Percentiles rank a stretch among this genome's conserved stretches.
Evolutionary conservation across 208 protist genomes (phyloP).

Genomic region (Crithidia fasciculata): DNA sequence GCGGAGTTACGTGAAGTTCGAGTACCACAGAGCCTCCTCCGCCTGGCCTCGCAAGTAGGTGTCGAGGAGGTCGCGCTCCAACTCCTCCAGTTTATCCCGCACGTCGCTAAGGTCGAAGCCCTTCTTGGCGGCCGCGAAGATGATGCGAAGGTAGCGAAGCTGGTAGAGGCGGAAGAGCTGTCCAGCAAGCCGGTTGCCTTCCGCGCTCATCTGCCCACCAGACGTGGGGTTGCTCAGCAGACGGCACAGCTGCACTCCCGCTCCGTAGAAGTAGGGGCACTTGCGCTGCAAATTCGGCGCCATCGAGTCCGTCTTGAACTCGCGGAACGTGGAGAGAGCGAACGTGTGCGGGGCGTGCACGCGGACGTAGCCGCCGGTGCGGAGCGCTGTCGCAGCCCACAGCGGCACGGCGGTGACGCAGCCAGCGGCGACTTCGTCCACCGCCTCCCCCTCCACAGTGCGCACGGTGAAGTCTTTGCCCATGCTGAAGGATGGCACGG

Average conservation of each 20-base stretch:
- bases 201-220: slow-evolving; percentile 39
- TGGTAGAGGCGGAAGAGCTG: slow-evolving; percentile 82
- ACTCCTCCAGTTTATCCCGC: slow-evolving; percentile 70
- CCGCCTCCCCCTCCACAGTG: slow-evolving; percentile 44
- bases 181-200: slow-evolving; percentile 69
- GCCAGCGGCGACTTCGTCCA: slow-evolving; percentile 55
- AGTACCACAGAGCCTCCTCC: slow-evolving; percentile 58
- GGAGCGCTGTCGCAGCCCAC: slow-evolving; percentile 66
- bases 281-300: slow-evolving; percentile 63
- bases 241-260: slow-evolving; percentile 53
- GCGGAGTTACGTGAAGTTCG: slow-evolving; percentile 9
- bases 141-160: slow-evolving; percentile 75
- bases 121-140: slow-evolving; percentile 66
- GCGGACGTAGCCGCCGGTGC: slow-evolving; percentile 50
- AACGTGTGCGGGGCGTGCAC: slow-evolving; percentile 58
- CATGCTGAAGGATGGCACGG: slow-evolving; percentile 56
- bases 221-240: slow-evolving; percentile 59
- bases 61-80: slow-evolving; percentile 67
- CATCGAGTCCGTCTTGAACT: slow-evolving; percentile 82
- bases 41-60: slow-evolving; percentile 43
- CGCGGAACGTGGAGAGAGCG: slow-evolving; percentile 66
- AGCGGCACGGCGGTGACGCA: slow-evolving; percentile 58
- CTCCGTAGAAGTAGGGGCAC: slow-evolving; percentile 77
- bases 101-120: slow-evolving; percentile 79
- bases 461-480: slow-evolving; percentile 51